These are phyloP conservation scores for Mrakia blollopis DNA, from an alignment of 768 basidiomycete genomes.

Conservation along the genomic window DNA sequence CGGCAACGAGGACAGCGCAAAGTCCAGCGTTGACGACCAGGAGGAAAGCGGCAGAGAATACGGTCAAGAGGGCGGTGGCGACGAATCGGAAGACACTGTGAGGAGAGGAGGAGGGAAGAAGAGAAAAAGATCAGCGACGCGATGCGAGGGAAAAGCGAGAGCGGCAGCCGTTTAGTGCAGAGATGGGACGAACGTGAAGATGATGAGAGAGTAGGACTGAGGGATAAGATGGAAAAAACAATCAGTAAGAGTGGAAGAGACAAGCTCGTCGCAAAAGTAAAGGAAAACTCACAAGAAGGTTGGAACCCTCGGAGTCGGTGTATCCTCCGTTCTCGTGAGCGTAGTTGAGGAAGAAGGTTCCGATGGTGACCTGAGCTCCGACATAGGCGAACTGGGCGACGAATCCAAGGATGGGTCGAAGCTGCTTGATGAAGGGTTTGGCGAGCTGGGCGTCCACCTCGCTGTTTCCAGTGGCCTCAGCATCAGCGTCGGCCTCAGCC, in stretches of 20 bases:
- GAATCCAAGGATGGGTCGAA: constrained; percentile 65
- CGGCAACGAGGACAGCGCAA: constrained; percentile 55
- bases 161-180: not conserved
- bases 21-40: constrained; percentile 54
- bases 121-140: not conserved
- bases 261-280: too few species aligned
- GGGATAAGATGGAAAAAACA: constrained; percentile 46
- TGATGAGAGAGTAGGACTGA: constrained; percentile 68
- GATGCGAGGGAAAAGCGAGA: not conserved
- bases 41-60: constrained; percentile 61
- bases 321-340: constrained; percentile 57
- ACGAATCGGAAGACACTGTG: constrained; percentile 50
- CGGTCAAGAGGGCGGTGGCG: constrained; percentile 58
- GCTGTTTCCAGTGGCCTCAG: constrained; percentile 44
- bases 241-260: too few species aligned
- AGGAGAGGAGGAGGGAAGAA: not conserved
- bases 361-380: constrained; percentile 64
- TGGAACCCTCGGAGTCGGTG: constrained; percentile 52
- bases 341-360: constrained; percentile 63
- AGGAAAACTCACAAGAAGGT: too few species aligned
- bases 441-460: constrained; percentile 38
- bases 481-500: constrained; percentile 44
- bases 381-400: constrained; percentile 59
- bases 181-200: constrained; percentile 50
- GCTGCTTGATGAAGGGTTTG: constrained; percentile 63